phyloP scores from a whole-genome alignment of 306 rosid species.

The Prinsepia uniflora region DNA sequence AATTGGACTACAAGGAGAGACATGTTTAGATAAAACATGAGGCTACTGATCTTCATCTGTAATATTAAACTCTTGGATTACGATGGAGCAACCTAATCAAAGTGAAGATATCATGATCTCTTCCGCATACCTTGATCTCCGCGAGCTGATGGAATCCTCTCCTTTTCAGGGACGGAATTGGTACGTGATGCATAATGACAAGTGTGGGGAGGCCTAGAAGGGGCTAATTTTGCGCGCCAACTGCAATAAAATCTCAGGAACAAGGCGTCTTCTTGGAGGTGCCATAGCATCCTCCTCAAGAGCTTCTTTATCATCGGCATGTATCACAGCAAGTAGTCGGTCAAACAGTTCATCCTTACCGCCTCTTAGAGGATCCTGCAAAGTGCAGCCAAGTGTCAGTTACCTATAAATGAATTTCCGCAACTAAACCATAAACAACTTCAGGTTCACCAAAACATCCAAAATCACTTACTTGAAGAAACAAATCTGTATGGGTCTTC shows the following conservation, averaged over 20 bases:
- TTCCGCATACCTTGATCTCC: not conserved
- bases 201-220: constrained; percentile 36
- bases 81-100: not conserved
- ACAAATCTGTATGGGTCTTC: constrained; percentile 93
- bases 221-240: constrained; percentile 74
- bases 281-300: constrained; percentile 59
- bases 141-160: not conserved
- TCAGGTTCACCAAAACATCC: not conserved
- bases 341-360: constrained; percentile 83
- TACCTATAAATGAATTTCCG: not conserved
- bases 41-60: not conserved
- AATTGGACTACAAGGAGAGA: constrained; percentile 5
- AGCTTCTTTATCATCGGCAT: constrained; percentile 67
- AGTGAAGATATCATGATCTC: not conserved
- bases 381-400: constrained; percentile 15
- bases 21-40: not conserved
- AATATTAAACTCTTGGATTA: not conserved
- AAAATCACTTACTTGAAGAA: constrained; percentile 66
- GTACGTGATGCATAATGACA: not conserved
- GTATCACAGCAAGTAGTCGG: constrained; percentile 53
- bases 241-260: constrained; percentile 75
- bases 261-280: constrained; percentile 66
- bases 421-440: not conserved
- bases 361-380: constrained; percentile 93
- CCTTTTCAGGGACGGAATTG: not conserved